Evolutionary conservation across 306 rosid species (phyloP).

Genomic region (Carpinus viminea): DNA sequence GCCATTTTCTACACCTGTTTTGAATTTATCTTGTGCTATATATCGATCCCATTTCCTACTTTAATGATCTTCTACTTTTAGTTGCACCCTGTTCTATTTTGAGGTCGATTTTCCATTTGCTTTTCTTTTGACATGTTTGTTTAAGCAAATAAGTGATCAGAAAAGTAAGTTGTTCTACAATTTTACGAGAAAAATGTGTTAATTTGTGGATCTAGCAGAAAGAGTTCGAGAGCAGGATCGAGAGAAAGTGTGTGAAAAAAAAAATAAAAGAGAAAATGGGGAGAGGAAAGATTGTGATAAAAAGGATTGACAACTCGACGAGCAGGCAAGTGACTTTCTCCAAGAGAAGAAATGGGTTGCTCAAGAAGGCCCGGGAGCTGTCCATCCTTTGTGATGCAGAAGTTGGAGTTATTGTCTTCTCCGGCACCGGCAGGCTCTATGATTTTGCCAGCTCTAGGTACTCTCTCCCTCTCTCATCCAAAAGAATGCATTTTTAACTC

Average conservation of each 20-base stretch:
- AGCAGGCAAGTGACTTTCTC: constrained; percentile 55
- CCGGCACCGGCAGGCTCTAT: constrained; percentile 48
- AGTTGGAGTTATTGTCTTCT: constrained; percentile 48
- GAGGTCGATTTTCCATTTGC: not conserved
- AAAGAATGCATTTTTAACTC: not conserved
- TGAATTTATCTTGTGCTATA: not conserved
- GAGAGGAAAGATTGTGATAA: constrained; percentile 52
- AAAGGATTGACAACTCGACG: constrained; percentile 46
- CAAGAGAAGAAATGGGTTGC: constrained; percentile 48
- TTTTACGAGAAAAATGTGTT: not conserved
- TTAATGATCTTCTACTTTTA: too few relatives aligned
- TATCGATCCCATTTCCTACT: too few relatives aligned
- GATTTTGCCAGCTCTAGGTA: constrained; percentile 50
- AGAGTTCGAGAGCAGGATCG: too few relatives aligned
- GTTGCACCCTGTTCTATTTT: not conserved
- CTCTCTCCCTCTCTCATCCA: constrained; percentile 1
- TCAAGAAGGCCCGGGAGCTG: constrained; percentile 52
- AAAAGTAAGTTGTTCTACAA: not conserved
- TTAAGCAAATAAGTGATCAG: not conserved
- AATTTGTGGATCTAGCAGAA: constrained; percentile 4
- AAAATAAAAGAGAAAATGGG: constrained; percentile 35
- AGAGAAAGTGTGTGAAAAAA: too few relatives aligned
- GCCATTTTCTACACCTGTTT: not conserved
- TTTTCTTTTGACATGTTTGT: not conserved
- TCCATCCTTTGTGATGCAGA: constrained; percentile 56